phyloP scores from a whole-genome alignment of 2,329 filamentous ascomycete genomes.

The Thermothelomyces thermophilus region DNA sequence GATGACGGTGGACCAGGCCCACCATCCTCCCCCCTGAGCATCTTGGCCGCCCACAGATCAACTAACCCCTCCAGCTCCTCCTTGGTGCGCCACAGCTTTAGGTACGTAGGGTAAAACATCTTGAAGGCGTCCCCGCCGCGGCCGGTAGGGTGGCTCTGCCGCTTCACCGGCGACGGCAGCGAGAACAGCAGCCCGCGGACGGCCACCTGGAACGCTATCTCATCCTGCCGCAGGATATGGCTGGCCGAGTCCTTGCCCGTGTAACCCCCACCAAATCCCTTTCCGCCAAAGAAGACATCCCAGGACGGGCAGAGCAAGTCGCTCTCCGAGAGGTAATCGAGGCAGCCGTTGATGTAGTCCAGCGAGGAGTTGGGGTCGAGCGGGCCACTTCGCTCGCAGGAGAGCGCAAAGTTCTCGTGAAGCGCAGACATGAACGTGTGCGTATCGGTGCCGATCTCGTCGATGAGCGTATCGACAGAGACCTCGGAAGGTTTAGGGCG shows the following conservation, averaged over 20 bases:
- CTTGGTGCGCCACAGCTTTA: constrained; percentile 75
- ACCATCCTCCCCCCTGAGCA: constrained; percentile 48
- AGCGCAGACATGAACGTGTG: constrained; percentile 83
- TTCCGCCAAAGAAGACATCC: constrained; percentile 59
- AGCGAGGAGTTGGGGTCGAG: constrained; percentile 55
- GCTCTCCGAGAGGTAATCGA: constrained; percentile 78
- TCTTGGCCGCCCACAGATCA: constrained; percentile 58
- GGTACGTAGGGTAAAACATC: constrained; percentile 85
- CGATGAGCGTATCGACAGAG: constrained; percentile 68
- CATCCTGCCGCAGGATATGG: constrained; percentile 81
- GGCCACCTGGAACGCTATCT: constrained; percentile 87
- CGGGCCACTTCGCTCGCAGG: constrained; percentile 57
- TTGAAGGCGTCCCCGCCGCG: constrained; percentile 61
- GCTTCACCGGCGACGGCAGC: constrained; percentile 78
- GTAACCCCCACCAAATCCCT: constrained; percentile 42
- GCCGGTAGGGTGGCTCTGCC: constrained; percentile 40
- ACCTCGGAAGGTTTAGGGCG: constrained; percentile 60
- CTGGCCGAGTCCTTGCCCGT: constrained; percentile 51
- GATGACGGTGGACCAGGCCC: constrained; percentile 28
- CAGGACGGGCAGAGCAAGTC: constrained; percentile 75
- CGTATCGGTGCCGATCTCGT: constrained; percentile 88
- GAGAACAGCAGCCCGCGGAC: constrained; percentile 80
- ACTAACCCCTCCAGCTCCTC: constrained; percentile 75
- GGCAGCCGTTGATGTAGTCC: constrained; percentile 76
- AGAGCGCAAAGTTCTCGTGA: constrained; percentile 88